phyloP scores from a whole-genome alignment of 257 asterid genomes.

The Solanum medicagineum region DNA sequence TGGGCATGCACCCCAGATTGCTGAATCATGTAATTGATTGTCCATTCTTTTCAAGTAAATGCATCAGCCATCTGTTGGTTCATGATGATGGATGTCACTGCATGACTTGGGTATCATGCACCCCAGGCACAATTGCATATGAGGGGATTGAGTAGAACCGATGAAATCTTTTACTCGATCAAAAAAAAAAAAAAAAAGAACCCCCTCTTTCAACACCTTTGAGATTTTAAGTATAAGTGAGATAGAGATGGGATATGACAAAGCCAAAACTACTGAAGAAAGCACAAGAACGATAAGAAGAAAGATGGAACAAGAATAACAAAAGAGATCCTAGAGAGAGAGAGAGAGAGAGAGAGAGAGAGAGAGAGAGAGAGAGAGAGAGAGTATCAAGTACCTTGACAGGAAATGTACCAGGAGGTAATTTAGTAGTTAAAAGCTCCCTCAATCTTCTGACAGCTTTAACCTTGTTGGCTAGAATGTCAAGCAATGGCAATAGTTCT shows the following conservation, averaged over 20 bases:
- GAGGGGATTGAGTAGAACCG: not conserved
- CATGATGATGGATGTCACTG: not conserved
- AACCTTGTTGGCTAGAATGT: conserved; percentile 94
- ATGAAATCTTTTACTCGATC: not conserved
- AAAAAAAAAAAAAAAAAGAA: not conserved
- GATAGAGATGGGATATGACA: not conserved
- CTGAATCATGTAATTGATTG: not conserved
- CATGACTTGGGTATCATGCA: not conserved
- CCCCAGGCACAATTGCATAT: not conserved
- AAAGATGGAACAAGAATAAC: not conserved
- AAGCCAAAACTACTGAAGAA: not conserved
- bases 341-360: not conserved
- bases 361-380: too few relatives aligned
- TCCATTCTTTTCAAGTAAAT: not conserved
- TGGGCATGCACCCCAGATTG: not conserved
- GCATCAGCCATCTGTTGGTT: not conserved
- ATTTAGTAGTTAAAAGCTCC: conserved; percentile 92
- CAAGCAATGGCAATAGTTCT: conserved; percentile 93
- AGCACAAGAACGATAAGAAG: not conserved
- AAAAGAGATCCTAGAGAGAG: not conserved
- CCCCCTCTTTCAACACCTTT: not conserved
- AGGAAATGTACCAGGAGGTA: conserved; percentile 91
- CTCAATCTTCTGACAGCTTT: conserved; percentile 92
- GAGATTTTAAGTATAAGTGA: not conserved
- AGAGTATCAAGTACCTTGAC: conserved; percentile 54